A percentile compares a stretch with the other conserved stretches of the same genome.
These are phyloP conservation scores for Scutellaria minor DNA, from an alignment of 257 asterid species.

Conservation along the genomic window DNA sequence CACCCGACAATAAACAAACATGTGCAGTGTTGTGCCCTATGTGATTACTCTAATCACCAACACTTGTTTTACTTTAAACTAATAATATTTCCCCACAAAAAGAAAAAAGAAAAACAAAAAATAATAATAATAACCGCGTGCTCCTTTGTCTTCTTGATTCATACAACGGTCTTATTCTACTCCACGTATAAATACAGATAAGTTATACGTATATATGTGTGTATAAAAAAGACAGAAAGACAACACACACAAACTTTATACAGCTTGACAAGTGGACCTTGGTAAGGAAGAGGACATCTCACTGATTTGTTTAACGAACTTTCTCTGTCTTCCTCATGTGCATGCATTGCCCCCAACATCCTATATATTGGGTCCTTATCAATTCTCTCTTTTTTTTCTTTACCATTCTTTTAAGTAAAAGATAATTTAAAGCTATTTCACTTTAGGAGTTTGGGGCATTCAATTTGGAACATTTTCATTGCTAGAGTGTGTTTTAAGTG, in stretches of 20 bases:
- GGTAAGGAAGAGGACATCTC: conserved; percentile 53
- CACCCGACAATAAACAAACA: conserved; percentile 49
- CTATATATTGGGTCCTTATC: conserved; percentile 29
- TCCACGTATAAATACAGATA: conserved; percentile 23
- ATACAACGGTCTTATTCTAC: conserved; percentile 46
- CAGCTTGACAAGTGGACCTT: conserved; percentile 57
- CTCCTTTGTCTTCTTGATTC: conserved; percentile 47
- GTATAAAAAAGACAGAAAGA: neutral
- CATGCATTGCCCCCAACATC: conserved; percentile 28
- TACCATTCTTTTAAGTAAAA: no score
- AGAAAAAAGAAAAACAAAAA: neutral
- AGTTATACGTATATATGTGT: conserved; percentile 14
- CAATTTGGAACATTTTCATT: no score
- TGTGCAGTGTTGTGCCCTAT: conserved; percentile 37
- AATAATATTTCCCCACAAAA: neutral
- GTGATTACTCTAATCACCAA: conserved; percentile 46
- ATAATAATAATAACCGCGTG: conserved; percentile 44
- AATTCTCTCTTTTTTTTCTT: neutral
- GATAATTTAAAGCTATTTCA: no score
- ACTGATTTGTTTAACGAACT: conserved; percentile 46
- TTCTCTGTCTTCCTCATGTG: conserved; percentile 41
- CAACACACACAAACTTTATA: conserved; percentile 26
- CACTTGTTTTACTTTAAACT: conserved; percentile 37
- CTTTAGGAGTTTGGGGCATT: no score
- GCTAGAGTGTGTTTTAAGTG: neutral